These are phyloP conservation scores for Sporormia fimetaria DNA, from an alignment of 495 filamentous ascomycete species.

Conservation along the genomic window DNA sequence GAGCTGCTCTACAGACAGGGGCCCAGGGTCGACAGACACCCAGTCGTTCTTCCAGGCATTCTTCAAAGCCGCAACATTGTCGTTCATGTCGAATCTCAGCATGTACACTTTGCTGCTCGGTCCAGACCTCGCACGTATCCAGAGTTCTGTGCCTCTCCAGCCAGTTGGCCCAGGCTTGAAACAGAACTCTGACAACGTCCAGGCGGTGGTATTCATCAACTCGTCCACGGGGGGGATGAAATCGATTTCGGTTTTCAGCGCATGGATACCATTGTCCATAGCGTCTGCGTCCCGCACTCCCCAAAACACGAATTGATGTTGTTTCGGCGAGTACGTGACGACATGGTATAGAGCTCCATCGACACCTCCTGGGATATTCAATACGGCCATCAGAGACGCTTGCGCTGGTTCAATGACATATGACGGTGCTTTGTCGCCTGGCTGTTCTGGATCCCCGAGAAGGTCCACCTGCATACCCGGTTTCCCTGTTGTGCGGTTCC, in stretches of 20 bases:
- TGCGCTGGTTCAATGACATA: constrained; percentile 69
- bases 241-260: constrained; percentile 49
- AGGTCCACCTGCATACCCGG: constrained; percentile 64
- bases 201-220: constrained; percentile 43
- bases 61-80: constrained; percentile 29
- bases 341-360: constrained; percentile 57
- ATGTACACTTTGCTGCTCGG: constrained; percentile 59
- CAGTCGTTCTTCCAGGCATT: constrained; percentile 58
- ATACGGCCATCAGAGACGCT: constrained; percentile 58
- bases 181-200: constrained; percentile 83
- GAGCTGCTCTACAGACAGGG: constrained; percentile 24
- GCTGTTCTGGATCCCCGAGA: constrained; percentile 42
- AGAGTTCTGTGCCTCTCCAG: constrained; percentile 52
- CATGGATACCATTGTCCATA: constrained; percentile 52
- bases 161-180: constrained; percentile 41
- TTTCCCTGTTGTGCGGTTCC: constrained; percentile 67
- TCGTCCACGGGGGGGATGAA: constrained; percentile 62
- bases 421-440: constrained; percentile 46
- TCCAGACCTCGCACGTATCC: constrained; percentile 76
- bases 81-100: constrained; percentile 37
- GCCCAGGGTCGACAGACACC: constrained; percentile 49
- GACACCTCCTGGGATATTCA: constrained; percentile 44
- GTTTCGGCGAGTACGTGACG: constrained; percentile 80
- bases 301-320: constrained; percentile 91
- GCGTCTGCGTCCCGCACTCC: constrained; percentile 53